phyloP scores from a whole-genome alignment of 2,329 filamentous ascomycete species.

The Cytospora leucostoma region DNA sequence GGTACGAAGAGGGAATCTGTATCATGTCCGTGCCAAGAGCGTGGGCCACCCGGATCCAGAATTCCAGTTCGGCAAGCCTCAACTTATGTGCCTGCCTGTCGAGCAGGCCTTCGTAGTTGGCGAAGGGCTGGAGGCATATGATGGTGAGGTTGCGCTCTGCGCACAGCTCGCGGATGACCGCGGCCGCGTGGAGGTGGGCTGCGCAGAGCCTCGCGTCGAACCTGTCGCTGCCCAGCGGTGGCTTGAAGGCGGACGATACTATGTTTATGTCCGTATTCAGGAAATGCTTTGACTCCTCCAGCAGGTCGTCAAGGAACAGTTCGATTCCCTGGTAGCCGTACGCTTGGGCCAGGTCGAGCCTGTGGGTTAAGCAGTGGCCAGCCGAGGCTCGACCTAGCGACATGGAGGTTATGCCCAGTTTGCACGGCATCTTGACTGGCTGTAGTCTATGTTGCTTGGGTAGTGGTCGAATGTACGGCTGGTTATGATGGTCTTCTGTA shows the following conservation, averaged over 20 bases:
- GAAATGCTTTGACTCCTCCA: conserved; percentile 51
- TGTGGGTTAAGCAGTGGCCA: conserved; percentile 66
- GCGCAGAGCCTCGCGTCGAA: neutral
- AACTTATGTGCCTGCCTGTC: conserved; percentile 59
- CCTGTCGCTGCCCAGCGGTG: no score
- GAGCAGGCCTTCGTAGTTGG: conserved; percentile 73
- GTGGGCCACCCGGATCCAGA: conserved; percentile 69
- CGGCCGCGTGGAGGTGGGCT: conserved; percentile 54
- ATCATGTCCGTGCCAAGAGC: conserved; percentile 70
- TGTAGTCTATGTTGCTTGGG: neutral
- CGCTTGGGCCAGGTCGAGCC: conserved; percentile 66
- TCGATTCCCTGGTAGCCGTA: conserved; percentile 72
- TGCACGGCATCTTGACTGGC: conserved; percentile 49
- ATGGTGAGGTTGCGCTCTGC: conserved; percentile 50
- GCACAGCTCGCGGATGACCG: conserved; percentile 59
- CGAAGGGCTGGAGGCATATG: conserved; percentile 74
- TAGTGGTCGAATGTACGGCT: no score
- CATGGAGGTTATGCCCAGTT: conserved; percentile 73
- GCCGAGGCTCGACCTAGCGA: conserved; percentile 71
- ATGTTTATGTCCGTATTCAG: neutral
- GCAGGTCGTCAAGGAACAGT: conserved; percentile 76
- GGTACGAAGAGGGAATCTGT: conserved; percentile 72
- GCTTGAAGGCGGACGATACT: neutral
- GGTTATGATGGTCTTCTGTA: no score
- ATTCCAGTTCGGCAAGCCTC: conserved; percentile 62